These are phyloP conservation scores for Thyridium curvatum DNA, from an alignment of 2,329 filamentous ascomycete genomes.

Conservation along the genomic window DNA sequence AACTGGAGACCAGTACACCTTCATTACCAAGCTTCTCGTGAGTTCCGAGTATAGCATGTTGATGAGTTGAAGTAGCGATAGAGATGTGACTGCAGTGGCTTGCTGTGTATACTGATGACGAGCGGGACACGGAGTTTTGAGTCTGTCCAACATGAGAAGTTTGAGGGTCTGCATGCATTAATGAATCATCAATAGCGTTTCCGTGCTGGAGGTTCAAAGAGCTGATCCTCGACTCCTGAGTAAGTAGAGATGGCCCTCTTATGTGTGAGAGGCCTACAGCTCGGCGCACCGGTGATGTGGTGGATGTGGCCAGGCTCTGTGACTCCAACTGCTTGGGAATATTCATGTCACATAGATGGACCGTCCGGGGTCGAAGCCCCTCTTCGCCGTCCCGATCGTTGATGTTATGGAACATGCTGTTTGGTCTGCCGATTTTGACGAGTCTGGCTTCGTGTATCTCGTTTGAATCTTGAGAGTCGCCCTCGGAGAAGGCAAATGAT, in stretches of 20 bases:
- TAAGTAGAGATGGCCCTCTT: neutral
- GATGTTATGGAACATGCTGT: slow-evolving; percentile 8
- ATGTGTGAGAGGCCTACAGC: slow-evolving; percentile 1
- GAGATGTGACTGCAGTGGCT: too few relatives aligned
- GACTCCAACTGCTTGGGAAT: slow-evolving; percentile 10
- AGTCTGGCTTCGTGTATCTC: slow-evolving; percentile 15
- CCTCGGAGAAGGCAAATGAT: slow-evolving; percentile 1
- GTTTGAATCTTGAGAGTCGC: slow-evolving; percentile 6
- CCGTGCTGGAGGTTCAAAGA: slow-evolving; percentile 4
- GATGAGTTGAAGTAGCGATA: too few relatives aligned
- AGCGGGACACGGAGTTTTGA: too few relatives aligned
- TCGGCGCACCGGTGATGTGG: slow-evolving; percentile 6
- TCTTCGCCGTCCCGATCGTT: slow-evolving; percentile 4
- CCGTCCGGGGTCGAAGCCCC: slow-evolving; percentile 4
- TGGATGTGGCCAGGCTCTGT: slow-evolving; percentile 7
- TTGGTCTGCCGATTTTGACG: slow-evolving; percentile 9
- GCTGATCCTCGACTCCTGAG: slow-evolving; percentile 6
- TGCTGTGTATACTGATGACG: too few relatives aligned
- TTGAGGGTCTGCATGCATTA: too few relatives aligned
- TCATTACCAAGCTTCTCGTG: too few relatives aligned
- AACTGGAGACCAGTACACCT: too few relatives aligned
- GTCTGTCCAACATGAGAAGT: too few relatives aligned
- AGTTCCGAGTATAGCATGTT: too few relatives aligned
- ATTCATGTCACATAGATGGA: slow-evolving; percentile 13
- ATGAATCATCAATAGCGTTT: too few relatives aligned